Percentiles rank a stretch among this genome's conserved stretches.
Evolutionary conservation across 805 yeast species (phyloP).

Genomic region (Zygosaccharomyces lentus): DNA sequence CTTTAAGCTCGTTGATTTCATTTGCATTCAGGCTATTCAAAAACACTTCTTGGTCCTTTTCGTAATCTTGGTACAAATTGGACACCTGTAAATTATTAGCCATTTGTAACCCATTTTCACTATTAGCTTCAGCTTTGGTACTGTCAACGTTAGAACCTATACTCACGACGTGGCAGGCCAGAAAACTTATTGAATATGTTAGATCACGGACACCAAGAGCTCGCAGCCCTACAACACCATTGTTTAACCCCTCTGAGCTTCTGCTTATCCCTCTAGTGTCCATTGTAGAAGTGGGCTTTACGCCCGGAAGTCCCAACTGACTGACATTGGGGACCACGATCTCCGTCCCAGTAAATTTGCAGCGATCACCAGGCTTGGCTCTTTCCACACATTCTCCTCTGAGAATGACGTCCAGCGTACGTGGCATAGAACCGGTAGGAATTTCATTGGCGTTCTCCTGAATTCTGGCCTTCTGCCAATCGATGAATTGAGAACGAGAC

Average conservation of each 20-base stretch:
- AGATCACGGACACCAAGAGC: slow-evolving; percentile 92
- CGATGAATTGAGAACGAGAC: slow-evolving; percentile 79
- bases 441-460: slow-evolving; percentile 96
- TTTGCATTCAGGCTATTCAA: slow-evolving; percentile 72
- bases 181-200: slow-evolving; percentile 85
- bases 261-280: slow-evolving; percentile 49
- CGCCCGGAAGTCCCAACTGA: slow-evolving; percentile 92
- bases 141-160: slow-evolving; percentile 33
- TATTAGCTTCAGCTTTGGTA: slow-evolving; percentile 12
- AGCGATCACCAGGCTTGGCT: slow-evolving; percentile 96
- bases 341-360: slow-evolving; percentile 89
- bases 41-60: slow-evolving; percentile 75
- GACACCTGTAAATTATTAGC: slow-evolving; percentile 28
- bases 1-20: slow-evolving; percentile 79
- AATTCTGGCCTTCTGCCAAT: slow-evolving; percentile 94
- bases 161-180: slow-evolving; percentile 86
- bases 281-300: slow-evolving; percentile 76
- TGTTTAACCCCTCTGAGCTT: slow-evolving; percentile 59
- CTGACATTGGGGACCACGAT: slow-evolving; percentile 93
- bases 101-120: slow-evolving; percentile 21
- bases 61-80: slow-evolving; percentile 41
- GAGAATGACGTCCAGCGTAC: slow-evolving; percentile 86
- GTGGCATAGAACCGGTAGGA: slow-evolving; percentile 98
- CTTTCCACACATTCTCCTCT: slow-evolving; percentile 93
- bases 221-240: slow-evolving; percentile 86